A percentile compares a stretch with the other conserved stretches of the same genome.
These are phyloP conservation scores for Abrus precatorius DNA, from an alignment of 306 rosid genomes.

Conservation along the genomic window DNA sequence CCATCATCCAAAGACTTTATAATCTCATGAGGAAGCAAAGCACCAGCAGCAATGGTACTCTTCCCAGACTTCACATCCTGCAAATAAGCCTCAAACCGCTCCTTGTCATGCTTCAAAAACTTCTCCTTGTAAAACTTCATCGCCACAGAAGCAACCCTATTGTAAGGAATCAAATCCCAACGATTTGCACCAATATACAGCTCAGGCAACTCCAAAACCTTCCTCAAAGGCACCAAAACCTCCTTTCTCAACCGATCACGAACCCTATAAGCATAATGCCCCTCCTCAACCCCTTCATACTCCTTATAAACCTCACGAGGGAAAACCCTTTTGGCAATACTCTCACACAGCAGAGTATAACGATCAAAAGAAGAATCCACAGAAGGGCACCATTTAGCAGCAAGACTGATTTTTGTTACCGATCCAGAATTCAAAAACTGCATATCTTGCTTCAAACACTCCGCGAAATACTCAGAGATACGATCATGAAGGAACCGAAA, in stretches of 20 bases:
- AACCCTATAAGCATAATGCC: constrained; percentile 73
- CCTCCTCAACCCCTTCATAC: constrained; percentile 70
- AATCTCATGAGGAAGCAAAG: constrained; percentile 75
- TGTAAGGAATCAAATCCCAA: constrained; percentile 65
- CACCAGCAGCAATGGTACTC: constrained; percentile 66
- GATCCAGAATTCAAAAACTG: constrained; percentile 52
- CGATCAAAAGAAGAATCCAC: constrained; percentile 74
- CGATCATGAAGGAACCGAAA: constrained; percentile 59
- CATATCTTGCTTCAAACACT: constrained; percentile 62
- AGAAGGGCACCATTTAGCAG: constrained; percentile 90
- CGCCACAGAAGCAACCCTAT: constrained; percentile 74
- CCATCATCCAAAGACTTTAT: constrained; percentile 34
- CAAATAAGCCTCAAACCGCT: constrained; percentile 62
- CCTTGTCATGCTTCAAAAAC: constrained; percentile 63
- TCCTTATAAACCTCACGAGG: constrained; percentile 57
- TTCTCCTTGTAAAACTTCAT: constrained; percentile 63
- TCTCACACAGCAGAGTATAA: constrained; percentile 68
- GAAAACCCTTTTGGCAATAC: constrained; percentile 69
- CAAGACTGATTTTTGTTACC: constrained; percentile 57
- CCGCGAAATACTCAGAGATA: constrained; percentile 65
- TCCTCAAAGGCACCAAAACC: constrained; percentile 69
- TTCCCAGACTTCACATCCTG: constrained; percentile 58
- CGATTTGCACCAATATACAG: constrained; percentile 69
- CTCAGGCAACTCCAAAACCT: constrained; percentile 76
- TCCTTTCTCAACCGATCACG: constrained; percentile 77